Percentiles rank a stretch among this genome's conserved stretches.
phyloP scores from a whole-genome alignment of 2,329 filamentous ascomycete genomes.

The Penicillium polonicum region DNA sequence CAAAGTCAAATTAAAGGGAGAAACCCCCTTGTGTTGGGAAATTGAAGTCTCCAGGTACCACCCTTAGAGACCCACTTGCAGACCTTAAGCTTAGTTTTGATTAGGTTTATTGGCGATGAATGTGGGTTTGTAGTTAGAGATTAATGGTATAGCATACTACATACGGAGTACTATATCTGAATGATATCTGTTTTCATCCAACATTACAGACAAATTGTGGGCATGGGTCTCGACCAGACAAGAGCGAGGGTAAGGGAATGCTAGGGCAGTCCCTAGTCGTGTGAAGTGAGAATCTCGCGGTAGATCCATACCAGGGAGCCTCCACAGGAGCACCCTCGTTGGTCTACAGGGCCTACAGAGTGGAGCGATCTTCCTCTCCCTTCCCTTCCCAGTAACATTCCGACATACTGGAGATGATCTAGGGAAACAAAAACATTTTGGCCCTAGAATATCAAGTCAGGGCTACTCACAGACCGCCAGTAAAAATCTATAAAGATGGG shows the following conservation, averaged over 20 bases:
- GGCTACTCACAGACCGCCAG: constrained; percentile 24
- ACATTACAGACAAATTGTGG: neutral
- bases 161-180: neutral
- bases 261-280: constrained; percentile 5
- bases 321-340: constrained; percentile 5
- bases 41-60: neutral
- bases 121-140: neutral
- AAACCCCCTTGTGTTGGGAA: constrained; percentile 1
- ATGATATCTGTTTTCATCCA: neutral
- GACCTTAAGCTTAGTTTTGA: constrained; percentile 5
- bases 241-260: constrained; percentile 15
- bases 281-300: constrained; percentile 15
- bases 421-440: constrained; percentile 12
- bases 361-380: constrained; percentile 17
- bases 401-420: constrained; percentile 16
- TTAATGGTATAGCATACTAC: neutral
- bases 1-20: neutral
- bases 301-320: constrained; percentile 30
- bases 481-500: constrained; percentile 36
- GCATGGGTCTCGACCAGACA: neutral
- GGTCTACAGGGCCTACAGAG: constrained; percentile 9
- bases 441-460: constrained; percentile 7
- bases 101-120: neutral
- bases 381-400: constrained; percentile 35
- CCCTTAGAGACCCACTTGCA: constrained; percentile 1